Base-by-base conservation (phyloP, 768 basidiomycete species). In the Lactarius deliciosus region DNA sequence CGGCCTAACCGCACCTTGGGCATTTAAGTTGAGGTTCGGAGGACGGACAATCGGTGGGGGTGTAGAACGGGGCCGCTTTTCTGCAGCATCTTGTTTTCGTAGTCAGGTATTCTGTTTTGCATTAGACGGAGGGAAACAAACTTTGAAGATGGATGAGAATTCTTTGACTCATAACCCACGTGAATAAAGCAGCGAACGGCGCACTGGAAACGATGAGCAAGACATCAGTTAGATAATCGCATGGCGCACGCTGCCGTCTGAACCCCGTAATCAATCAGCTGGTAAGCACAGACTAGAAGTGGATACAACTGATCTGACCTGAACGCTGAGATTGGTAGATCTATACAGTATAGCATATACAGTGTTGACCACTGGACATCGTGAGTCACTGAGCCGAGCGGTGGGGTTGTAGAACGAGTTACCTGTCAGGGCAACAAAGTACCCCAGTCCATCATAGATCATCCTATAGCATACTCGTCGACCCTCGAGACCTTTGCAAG, bases 371-470 rank as follows among this genome's bases (percentile, higher is more conserved):
- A 40, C 74, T 75, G 34, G 16, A 57, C 10, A 25, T 45, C 25
- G 16, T 5, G 25, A 57, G 25, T 54, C 55, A 47, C 8, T 5
- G 25, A 30, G 18, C 25, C 22, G n/a, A 22, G 18, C 36, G 5
- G 22, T 54, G 41, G 11, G 2, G 22, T 36, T 30, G 22, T 20
- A n/a, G 20, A n/a, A 16, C 1, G 34, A 61, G 71, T n/a, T 63
- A 82, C 72, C 77, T 64, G 86, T 85, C 53, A 89, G 74, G 5
- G 78, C 78, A 47, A 86, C 68, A 66, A 89, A 85, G 73, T 86
- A 89, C n/a, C 83, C 81, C 20, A 89, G 75, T 22, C 88, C 88
- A 68, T 90, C 86, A 63, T 84, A 85, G 5, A 90, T 76, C 85
- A 89, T 86, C 76, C 86, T 89, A 68, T 18, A 36, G 25, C 22